These are phyloP conservation scores for Colletotrichum sp. DNA, from an alignment of 2,329 filamentous ascomycete species.

Conservation along the genomic window DNA sequence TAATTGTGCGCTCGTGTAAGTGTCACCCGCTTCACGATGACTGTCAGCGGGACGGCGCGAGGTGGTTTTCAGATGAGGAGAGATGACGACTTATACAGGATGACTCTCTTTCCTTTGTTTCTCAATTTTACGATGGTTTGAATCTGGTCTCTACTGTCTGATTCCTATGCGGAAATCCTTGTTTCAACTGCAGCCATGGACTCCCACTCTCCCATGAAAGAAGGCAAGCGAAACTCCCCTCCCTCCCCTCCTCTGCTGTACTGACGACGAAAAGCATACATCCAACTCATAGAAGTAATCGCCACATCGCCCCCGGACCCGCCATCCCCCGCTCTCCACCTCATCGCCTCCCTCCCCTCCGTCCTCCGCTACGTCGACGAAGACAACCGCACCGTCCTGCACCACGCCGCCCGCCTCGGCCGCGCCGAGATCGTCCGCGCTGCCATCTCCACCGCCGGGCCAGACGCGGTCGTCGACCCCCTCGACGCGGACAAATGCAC, in stretches of 20 bases:
- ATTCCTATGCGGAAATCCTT: no score
- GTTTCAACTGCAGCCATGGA: neutral
- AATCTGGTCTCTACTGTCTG: no score
- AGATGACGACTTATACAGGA: neutral
- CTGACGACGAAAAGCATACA: conserved; percentile 7
- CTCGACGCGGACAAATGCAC: conserved; percentile 17
- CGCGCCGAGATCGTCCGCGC: conserved; percentile 6
- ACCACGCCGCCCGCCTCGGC: conserved; percentile 21
- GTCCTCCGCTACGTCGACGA: conserved; percentile 19
- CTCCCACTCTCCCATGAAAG: conserved; percentile 23
- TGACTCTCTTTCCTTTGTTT: neutral
- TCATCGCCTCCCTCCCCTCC: conserved; percentile 20
- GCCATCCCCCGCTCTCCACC: conserved; percentile 6
- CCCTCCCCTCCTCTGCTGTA: no score
- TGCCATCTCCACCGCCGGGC: conserved; percentile 4
- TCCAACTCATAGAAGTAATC: conserved; percentile 21
- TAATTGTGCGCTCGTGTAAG: conserved; percentile 6
- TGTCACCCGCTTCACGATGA: conserved; percentile 10
- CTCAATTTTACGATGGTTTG: accelerated
- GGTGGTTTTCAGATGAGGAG: neutral
- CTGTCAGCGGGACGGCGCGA: neutral
- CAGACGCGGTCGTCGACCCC: conserved; percentile 10
- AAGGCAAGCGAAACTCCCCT: no score
- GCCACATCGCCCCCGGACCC: neutral
- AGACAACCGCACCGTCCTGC: conserved; percentile 14